Evolutionary conservation across 768 basidiomycete genomes (phyloP).

Genomic region (Russula foetens): DNA sequence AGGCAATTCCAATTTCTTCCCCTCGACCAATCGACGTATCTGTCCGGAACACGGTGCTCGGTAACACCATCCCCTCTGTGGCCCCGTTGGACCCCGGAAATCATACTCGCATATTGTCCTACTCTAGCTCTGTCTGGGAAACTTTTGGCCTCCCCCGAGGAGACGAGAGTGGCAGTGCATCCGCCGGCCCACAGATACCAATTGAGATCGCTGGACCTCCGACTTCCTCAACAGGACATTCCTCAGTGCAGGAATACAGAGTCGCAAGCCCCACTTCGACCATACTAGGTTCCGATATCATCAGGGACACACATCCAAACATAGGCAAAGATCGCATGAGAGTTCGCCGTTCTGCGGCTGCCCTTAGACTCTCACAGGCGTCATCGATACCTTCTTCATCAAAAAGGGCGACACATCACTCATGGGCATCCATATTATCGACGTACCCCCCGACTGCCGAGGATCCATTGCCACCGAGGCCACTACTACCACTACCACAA

Average conservation of each 20-base stretch:
- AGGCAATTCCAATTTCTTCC: not conserved
- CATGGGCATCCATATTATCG: constrained; percentile 1
- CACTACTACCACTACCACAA: not conserved
- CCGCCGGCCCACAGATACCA: not conserved
- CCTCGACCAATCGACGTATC: not conserved
- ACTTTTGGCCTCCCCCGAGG: not conserved
- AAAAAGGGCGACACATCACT: not conserved
- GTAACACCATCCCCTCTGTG: not conserved
- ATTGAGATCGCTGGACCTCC: not conserved
- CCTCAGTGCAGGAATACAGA: not conserved
- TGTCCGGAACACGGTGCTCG: not conserved
- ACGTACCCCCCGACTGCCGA: not conserved
- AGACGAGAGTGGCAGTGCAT: not conserved
- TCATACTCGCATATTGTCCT: constrained; percentile 6
- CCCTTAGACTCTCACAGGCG: not conserved
- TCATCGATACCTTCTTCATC: not conserved
- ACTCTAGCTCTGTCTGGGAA: constrained; percentile 11
- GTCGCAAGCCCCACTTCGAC: constrained; percentile 10
- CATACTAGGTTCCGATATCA: constrained; percentile 27
- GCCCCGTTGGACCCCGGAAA: not conserved
- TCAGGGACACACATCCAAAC: constrained; percentile 13
- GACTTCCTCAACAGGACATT: not conserved
- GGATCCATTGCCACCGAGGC: not conserved
- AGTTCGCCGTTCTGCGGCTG: not conserved
- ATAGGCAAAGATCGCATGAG: constrained; percentile 9